Evolutionary conservation across 371 early-diverging fungal species (phyloP).

Genomic region (Rhizopus sp.): DNA sequence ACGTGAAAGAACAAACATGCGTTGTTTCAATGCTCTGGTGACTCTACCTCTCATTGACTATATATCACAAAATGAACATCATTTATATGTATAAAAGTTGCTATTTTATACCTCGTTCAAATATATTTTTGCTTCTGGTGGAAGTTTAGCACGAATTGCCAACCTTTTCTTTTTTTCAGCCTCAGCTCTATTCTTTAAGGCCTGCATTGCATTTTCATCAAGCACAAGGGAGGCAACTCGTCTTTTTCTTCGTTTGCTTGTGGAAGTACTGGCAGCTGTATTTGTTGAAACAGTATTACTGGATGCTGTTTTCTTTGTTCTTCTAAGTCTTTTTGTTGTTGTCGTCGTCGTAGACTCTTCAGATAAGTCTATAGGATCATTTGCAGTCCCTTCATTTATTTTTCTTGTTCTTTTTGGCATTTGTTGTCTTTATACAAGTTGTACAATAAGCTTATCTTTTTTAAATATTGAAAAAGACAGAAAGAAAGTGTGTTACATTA

Average conservation of each 20-base stretch:
- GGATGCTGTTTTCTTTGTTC: constrained; percentile 4
- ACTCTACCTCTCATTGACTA: constrained; percentile 31
- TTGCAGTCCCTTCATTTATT: not conserved
- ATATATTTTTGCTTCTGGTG: constrained; percentile 11
- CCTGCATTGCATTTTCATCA: not conserved
- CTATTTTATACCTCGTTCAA: constrained; percentile 5
- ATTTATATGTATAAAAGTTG: not conserved
- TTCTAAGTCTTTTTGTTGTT: constrained; percentile 4
- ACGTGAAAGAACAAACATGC: constrained; percentile 34
- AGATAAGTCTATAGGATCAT: not conserved
- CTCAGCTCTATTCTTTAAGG: not conserved
- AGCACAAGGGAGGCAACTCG: not conserved
- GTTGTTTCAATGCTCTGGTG: constrained; percentile 24
- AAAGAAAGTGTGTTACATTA: too few species aligned
- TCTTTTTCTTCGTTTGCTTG: not conserved
- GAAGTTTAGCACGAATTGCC: not conserved
- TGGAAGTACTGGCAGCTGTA: not conserved
- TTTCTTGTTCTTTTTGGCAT: not conserved
- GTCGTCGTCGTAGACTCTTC: not conserved
- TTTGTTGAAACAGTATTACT: not conserved
- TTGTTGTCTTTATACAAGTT: too few species aligned
- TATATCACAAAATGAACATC: not conserved
- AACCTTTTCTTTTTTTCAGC: not conserved
- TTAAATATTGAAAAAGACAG: too few species aligned
- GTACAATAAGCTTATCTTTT: too few species aligned